phyloP scores from a whole-genome alignment of 164 flowering plant genomes.

The Vitis rupestris region DNA sequence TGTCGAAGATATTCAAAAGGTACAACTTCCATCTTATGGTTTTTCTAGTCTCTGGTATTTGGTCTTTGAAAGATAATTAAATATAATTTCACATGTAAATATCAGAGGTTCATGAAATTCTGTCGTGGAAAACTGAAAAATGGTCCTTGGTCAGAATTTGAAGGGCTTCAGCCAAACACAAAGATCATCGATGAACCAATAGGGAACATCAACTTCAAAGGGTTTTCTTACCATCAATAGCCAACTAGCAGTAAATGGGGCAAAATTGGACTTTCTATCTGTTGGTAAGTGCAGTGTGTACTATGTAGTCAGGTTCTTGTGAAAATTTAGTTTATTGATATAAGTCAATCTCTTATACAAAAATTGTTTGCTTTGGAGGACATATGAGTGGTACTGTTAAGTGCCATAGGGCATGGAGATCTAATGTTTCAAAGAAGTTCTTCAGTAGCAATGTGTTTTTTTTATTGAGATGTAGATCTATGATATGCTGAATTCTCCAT shows the following conservation, averaged over 20 bases:
- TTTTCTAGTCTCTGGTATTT: not conserved
- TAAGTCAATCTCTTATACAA: no score
- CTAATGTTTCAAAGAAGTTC: no score
- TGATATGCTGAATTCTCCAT: no score
- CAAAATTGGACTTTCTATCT: constrained; percentile 75
- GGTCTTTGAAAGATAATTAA: not conserved
- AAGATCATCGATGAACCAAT: constrained; percentile 79
- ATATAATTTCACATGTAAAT: constrained; percentile 4
- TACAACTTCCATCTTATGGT: constrained; percentile 12
- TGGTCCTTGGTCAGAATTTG: constrained; percentile 94
- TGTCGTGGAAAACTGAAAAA: constrained; percentile 77
- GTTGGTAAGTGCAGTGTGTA: constrained; percentile 59
- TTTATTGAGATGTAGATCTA: no score
- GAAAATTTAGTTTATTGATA: no score
- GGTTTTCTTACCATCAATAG: constrained; percentile 97
- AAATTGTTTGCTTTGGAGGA: no score
- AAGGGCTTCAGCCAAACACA: constrained; percentile 94
- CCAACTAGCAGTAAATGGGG: constrained; percentile 95
- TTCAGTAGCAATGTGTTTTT: no score
- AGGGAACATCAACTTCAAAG: constrained; percentile 59
- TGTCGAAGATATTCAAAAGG: constrained; percentile 79
- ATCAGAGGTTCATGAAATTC: constrained; percentile 64
- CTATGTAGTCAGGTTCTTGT: not conserved
- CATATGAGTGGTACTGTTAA: no score
- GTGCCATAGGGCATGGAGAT: no score